Base-by-base conservation (phyloP, 164 flowering plant genomes). In the Annona squamosa region DNA sequence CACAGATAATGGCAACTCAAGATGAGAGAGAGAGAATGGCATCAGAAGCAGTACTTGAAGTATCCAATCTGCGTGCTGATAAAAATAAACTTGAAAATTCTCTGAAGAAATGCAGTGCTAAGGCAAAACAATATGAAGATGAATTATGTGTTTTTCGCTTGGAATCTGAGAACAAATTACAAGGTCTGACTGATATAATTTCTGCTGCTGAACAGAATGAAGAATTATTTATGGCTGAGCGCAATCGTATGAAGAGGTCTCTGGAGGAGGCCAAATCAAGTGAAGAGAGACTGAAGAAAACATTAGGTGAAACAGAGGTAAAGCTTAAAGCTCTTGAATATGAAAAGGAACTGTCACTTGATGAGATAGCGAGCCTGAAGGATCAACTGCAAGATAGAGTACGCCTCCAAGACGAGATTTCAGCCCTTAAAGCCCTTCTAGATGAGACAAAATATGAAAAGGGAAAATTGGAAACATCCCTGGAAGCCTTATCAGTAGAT, bases 271-370 rank as follows among this genome's bases (percentile, higher is more conserved):
- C 80, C 75, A 88, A 79, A 73, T 73, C 77, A 61, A 77, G 77
- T 75, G 93, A 89, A 84, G 93, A 84, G 45, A 87, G 82, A 66
- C 66, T 75, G 2, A 84, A 84, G 76, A 80, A 73, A 56, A 67
- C 71, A 4, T 68, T 81, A 2, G 82, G 73, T 78, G 84, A 74
- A 44, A 89, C 87, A 63, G 93, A 91, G 73, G 71, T 82, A 44
- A 86, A 87, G 80, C 87, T 90, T 74, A 82, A 87, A 67, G 82
- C 85, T 71, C 82, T 85, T 16, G 91, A 89, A 47, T 83, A 84
- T 78, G 90, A 86, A 80, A 75, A 81, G 42, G 85, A 85, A 69
- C 87, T 86, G 72, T 80, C 84, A 9, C 2, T 69, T 46, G 87
- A 89, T 79, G 89, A 91, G 79, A 75, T 72, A 19, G 71, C 78